A percentile compares a stretch with the other conserved stretches of the same genome.
These are phyloP conservation scores for Boletus coccyginus DNA, from an alignment of 768 basidiomycete genomes.

Conservation along the genomic window DNA sequence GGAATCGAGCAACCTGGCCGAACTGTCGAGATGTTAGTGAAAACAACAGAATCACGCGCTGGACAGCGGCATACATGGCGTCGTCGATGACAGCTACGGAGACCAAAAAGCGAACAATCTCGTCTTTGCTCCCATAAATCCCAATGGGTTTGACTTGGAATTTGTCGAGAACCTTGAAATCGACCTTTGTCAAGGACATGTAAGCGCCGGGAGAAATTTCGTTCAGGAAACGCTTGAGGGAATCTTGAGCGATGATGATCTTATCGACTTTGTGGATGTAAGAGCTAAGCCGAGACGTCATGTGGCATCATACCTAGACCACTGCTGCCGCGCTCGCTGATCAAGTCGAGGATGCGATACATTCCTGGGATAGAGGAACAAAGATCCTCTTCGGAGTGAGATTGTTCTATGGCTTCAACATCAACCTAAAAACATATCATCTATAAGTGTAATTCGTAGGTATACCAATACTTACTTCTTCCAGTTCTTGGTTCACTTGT, in stretches of 20 bases:
- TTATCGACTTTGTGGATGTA: constrained; percentile 48
- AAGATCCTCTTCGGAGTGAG: constrained; percentile 18
- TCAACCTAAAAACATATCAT: constrained; percentile 15
- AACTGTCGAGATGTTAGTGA: constrained; percentile 9
- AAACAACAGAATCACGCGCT: neutral
- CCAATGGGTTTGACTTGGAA: constrained; percentile 47
- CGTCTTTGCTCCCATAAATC: constrained; percentile 52
- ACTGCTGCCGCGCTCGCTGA: constrained; percentile 47
- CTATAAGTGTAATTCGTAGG: neutral
- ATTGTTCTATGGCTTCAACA: constrained; percentile 5
- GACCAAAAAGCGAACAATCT: constrained; percentile 49
- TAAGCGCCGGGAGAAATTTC: constrained; percentile 50
- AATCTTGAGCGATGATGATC: constrained; percentile 56
- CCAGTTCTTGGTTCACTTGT: constrained; percentile 6
- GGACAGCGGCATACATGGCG: constrained; percentile 34
- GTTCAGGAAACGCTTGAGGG: constrained; percentile 48
- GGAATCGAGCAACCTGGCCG: constrained; percentile 5
- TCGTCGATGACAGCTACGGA: constrained; percentile 38
- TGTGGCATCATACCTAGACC: constrained; percentile 44
- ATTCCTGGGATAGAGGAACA: constrained; percentile 39
- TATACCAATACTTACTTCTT: constrained; percentile 9
- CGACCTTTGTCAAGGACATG: constrained; percentile 51
- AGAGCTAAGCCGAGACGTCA: neutral
- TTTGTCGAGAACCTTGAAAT: constrained; percentile 52
- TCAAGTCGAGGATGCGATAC: constrained; percentile 53